phyloP scores from a whole-genome alignment of 208 protist genomes.

The Phytomonas francai region DNA sequence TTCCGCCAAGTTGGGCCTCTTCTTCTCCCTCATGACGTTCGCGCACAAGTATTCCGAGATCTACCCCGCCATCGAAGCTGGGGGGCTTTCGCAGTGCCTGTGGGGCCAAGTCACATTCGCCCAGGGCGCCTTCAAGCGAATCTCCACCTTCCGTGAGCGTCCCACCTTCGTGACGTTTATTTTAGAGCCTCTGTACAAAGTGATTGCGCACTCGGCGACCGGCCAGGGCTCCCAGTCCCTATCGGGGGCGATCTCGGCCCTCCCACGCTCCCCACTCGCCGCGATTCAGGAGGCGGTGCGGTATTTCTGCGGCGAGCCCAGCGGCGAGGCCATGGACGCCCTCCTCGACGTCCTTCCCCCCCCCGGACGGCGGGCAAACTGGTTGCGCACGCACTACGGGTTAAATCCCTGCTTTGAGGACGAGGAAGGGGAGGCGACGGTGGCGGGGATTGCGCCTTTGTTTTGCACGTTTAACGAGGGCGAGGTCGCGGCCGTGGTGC shows the following conservation, averaged over 20 bases:
- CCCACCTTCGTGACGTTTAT: slow-evolving; percentile 98
- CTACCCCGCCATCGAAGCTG: slow-evolving; percentile 43
- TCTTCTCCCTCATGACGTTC: slow-evolving; percentile 94
- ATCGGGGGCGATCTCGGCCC: slow-evolving; percentile 26
- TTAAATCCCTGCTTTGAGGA: slow-evolving; percentile 10
- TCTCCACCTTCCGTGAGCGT: slow-evolving; percentile 45
- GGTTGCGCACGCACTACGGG: slow-evolving; percentile 38
- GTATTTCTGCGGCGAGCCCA: slow-evolving; percentile 50
- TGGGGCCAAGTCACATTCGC: slow-evolving; percentile 97
- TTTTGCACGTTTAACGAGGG: slow-evolving; percentile 33
- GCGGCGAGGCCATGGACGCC: slow-evolving; percentile 44
- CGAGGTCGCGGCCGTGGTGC: slow-evolving; percentile 48
- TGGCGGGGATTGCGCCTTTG: slow-evolving; percentile 47
- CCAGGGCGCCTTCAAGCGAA: slow-evolving; percentile 39
- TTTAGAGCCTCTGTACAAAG: slow-evolving; percentile 98
- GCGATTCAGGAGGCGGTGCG: slow-evolving; percentile 64
- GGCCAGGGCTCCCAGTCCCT: slow-evolving; percentile 44
- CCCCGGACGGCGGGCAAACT: slow-evolving; percentile 21
- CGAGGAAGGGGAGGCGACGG: slow-evolving; percentile 7
- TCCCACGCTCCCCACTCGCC: slow-evolving; percentile 50
- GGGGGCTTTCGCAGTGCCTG: slow-evolving; percentile 84
- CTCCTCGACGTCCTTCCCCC: slow-evolving; percentile 57
- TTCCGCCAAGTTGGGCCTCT: slow-evolving; percentile 77
- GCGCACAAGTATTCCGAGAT: slow-evolving; percentile 89
- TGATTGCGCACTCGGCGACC: slow-evolving; percentile 78